These are phyloP conservation scores for Penicillium steckii DNA, from an alignment of 495 filamentous ascomycete genomes.

Conservation along the genomic window DNA sequence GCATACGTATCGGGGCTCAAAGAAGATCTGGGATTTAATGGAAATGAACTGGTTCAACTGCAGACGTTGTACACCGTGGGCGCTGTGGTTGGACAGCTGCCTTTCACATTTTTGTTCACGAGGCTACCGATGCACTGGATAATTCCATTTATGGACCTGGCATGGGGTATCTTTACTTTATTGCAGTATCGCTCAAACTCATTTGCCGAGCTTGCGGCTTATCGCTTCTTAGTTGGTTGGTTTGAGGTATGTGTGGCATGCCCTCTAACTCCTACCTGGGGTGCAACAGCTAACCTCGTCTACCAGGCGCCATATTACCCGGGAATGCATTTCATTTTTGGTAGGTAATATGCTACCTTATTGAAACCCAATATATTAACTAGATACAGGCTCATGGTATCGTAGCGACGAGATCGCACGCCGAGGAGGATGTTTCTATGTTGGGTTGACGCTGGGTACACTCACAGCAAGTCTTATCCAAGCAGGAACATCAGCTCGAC, in stretches of 20 bases:
- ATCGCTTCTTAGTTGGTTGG: constrained; percentile 85
- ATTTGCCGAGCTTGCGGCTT: constrained; percentile 41
- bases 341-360: constrained; percentile 46
- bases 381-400: constrained; percentile 39
- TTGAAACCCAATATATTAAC: not conserved
- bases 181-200: constrained; percentile 40
- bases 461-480: constrained; percentile 52
- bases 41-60: constrained; percentile 48
- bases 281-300: no score
- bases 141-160: constrained; percentile 41
- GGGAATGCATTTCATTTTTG: constrained; percentile 46
- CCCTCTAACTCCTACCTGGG: no score
- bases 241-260: constrained; percentile 56
- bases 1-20: constrained; percentile 30
- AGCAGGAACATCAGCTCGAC: constrained; percentile 38
- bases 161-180: constrained; percentile 49
- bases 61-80: constrained; percentile 51
- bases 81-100: constrained; percentile 50
- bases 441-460: constrained; percentile 47
- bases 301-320: constrained; percentile 41
- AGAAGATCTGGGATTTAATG: constrained; percentile 31
- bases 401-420: constrained; percentile 40
- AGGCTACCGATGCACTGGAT: constrained; percentile 47
- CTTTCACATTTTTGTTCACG: constrained; percentile 51
- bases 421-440: constrained; percentile 49